Percentiles rank a stretch among this genome's conserved stretches.
Evolutionary conservation across 1,284 basidiomycete species (phyloP).

Genomic region (Hypsizygus ulmarius): DNA sequence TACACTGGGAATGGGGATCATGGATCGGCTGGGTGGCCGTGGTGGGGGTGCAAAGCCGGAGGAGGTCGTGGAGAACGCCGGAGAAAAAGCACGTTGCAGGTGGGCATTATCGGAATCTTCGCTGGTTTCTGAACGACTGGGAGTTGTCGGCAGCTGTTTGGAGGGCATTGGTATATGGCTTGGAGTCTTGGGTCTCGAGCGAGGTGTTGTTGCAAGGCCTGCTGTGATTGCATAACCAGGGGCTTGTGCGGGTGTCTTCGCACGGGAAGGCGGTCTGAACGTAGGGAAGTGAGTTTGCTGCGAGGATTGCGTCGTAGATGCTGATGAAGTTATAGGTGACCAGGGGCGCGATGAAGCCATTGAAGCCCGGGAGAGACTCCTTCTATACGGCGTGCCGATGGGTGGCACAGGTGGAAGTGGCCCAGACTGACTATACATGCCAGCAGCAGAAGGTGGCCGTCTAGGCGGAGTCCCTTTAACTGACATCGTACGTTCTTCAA

Average conservation of each 20-base stretch:
- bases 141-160: slow-evolving; percentile 47
- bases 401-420: slow-evolving; percentile 49
- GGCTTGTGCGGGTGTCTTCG: slow-evolving; percentile 38
- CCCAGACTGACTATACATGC: slow-evolving; percentile 32
- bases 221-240: slow-evolving; percentile 33
- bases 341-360: slow-evolving; percentile 77
- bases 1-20: slow-evolving; percentile 75
- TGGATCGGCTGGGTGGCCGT: slow-evolving; percentile 77
- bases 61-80: slow-evolving; percentile 45
- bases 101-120: slow-evolving; percentile 49
- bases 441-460: slow-evolving; percentile 45
- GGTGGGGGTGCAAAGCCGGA: slow-evolving; percentile 47
- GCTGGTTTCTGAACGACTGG: slow-evolving; percentile 42
- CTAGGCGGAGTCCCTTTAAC: slow-evolving; percentile 51
- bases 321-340: slow-evolving; percentile 72
- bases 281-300: slow-evolving; percentile 41
- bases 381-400: slow-evolving; percentile 45
- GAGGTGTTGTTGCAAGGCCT: slow-evolving; percentile 45
- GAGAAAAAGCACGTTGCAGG: slow-evolving; percentile 63
- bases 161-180: slow-evolving; percentile 69
- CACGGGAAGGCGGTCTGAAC: slow-evolving; percentile 42
- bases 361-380: slow-evolving; percentile 70
- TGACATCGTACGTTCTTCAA: slow-evolving; percentile 46
- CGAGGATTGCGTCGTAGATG: slow-evolving; percentile 66
- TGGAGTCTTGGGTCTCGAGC: slow-evolving; percentile 71